Evolutionary conservation across 345 rosid genomes (phyloP).

Genomic region (Eucalyptus shirleyi): DNA sequence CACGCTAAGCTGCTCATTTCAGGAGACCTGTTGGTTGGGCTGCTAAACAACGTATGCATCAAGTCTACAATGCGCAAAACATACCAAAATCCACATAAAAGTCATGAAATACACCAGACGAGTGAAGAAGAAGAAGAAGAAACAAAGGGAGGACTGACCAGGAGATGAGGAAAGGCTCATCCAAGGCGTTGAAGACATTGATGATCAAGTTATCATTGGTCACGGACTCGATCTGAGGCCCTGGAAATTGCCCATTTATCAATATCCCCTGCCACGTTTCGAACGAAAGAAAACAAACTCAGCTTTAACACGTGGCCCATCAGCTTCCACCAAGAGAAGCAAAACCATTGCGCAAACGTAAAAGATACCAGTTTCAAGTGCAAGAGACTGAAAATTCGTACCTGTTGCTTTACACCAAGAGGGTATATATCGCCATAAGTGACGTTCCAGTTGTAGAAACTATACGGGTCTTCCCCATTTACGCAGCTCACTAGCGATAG

Average conservation of each 20-base stretch:
- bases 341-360: background rate
- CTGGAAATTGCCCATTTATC: conserved; percentile 90
- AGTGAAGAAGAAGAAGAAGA: background rate
- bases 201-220: conserved; percentile 85
- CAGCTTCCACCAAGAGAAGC: background rate
- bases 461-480: conserved; percentile 54
- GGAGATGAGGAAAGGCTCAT: conserved; percentile 80
- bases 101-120: background rate
- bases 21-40: background rate
- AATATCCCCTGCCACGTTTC: conserved; percentile 55
- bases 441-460: conserved; percentile 54
- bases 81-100: background rate
- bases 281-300: background rate
- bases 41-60: background rate
- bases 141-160: conserved; percentile 35
- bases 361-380: background rate
- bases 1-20: background rate
- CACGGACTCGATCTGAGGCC: conserved; percentile 73
- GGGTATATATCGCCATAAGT: conserved; percentile 62
- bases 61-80: background rate
- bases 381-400: background rate
- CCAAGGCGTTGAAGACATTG: conserved; percentile 78
- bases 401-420: conserved; percentile 61
- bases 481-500: conserved; percentile 1
- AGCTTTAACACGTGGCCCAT: background rate